Evolutionary conservation across 1,284 basidiomycete genomes (phyloP).

Genomic region (Mycosarcoma mackinlayi): DNA sequence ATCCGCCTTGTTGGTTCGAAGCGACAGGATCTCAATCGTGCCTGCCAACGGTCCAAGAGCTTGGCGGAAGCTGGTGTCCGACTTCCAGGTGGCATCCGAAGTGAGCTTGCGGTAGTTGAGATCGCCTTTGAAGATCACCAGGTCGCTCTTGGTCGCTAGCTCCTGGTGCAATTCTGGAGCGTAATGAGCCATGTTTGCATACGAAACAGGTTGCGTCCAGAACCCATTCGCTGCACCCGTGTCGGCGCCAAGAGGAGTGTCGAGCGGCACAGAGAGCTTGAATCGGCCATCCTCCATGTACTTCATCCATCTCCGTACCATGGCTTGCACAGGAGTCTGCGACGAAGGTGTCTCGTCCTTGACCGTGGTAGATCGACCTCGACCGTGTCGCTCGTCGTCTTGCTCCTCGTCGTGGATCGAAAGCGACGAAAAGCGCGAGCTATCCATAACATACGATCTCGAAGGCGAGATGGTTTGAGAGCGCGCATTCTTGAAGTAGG

Average conservation of each 20-base stretch:
- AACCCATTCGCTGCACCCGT: constrained; percentile 51
- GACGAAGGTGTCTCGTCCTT: constrained; percentile 47
- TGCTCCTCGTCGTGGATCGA: constrained; percentile 51
- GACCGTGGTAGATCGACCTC: constrained; percentile 46
- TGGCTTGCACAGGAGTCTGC: constrained; percentile 71
- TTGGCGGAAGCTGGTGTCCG: constrained; percentile 79
- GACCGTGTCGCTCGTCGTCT: constrained; percentile 38
- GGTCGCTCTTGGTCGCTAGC: constrained; percentile 73
- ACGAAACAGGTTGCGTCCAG: constrained; percentile 59
- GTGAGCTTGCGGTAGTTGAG: constrained; percentile 78
- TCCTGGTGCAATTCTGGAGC: constrained; percentile 75
- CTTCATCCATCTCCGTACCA: constrained; percentile 79
- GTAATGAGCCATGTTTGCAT: constrained; percentile 53
- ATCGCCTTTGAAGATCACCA: constrained; percentile 97
- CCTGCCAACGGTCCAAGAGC: constrained; percentile 81
- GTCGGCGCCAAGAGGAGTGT: constrained; percentile 74
- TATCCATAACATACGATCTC: constrained; percentile 59
- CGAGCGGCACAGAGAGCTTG: constrained; percentile 77
- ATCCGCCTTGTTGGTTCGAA: constrained; percentile 96
- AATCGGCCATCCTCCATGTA: constrained; percentile 81
- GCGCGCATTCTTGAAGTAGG: constrained; percentile 58
- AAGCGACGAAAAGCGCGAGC: constrained; percentile 49
- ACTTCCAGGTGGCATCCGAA: constrained; percentile 88
- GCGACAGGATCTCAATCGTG: constrained; percentile 81
- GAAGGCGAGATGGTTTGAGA: constrained; percentile 57